phyloP scores from a whole-genome alignment of 192 early-diverging fungal genomes.

The Rhizophlyctis rosea region DNA sequence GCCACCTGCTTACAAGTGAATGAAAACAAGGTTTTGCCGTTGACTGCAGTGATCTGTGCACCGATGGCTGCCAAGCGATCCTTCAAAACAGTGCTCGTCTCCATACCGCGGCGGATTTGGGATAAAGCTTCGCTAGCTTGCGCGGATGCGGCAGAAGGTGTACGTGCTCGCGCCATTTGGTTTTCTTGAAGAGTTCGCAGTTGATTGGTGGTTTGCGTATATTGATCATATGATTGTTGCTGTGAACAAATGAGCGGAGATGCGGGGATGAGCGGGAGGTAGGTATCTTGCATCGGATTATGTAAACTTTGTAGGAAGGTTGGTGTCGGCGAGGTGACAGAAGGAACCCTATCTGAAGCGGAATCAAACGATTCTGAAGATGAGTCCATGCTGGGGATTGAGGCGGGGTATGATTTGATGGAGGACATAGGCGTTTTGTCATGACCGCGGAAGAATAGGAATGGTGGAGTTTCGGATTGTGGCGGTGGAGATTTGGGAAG shows the following conservation, averaged over 20 bases:
- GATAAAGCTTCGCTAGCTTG: slow-evolving; percentile 2
- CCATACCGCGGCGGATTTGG: slow-evolving; percentile 21
- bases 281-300: background rate
- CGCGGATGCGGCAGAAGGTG: slow-evolving; percentile 3
- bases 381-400: background rate
- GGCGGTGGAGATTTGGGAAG: background rate
- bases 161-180: too few species aligned
- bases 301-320: too few species aligned
- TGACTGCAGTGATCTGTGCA: slow-evolving; percentile 1
- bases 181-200: slow-evolving; percentile 12
- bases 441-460: too few species aligned
- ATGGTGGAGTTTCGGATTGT: background rate
- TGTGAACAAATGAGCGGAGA: slow-evolving; percentile 22
- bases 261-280: slow-evolving; percentile 21
- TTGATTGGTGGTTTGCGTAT: background rate
- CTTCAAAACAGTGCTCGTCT: slow-evolving; percentile 8
- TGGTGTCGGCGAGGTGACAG: background rate
- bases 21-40: slow-evolving; percentile 6
- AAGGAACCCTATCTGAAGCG: background rate
- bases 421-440: slow-evolving; percentile 7
- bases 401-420: slow-evolving; percentile 6
- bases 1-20: background rate
- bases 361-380: too few species aligned
- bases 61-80: slow-evolving; percentile 2
- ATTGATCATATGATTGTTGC: slow-evolving; percentile 10